These are phyloP conservation scores for Sechiopsis laciniata DNA, from an alignment of 306 rosid species.

Conservation along the genomic window DNA sequence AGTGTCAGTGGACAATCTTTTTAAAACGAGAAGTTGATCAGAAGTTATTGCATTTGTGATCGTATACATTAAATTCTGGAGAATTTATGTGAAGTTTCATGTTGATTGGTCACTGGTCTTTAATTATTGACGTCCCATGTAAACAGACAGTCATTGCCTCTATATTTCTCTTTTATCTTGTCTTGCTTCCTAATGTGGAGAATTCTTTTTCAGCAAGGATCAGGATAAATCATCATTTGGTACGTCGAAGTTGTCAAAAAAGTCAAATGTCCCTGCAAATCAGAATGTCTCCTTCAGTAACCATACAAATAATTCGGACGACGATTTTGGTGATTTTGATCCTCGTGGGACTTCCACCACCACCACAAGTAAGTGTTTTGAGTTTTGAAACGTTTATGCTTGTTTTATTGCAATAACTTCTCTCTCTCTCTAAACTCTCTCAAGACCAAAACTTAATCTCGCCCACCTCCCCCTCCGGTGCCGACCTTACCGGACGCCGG, in stretches of 20 bases:
- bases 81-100: neutral
- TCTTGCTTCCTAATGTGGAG: constrained; percentile 28
- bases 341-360: constrained; percentile 82
- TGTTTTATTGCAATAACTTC: too few species aligned
- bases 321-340: constrained; percentile 85
- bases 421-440: too few species aligned
- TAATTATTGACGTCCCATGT: neutral
- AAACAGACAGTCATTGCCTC: too few species aligned
- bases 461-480: too few species aligned
- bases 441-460: too few species aligned
- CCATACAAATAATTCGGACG: constrained; percentile 42
- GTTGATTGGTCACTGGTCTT: neutral
- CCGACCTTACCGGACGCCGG: too few species aligned
- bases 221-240: constrained; percentile 36
- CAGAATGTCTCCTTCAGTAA: constrained; percentile 42
- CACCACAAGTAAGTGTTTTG: constrained; percentile 49
- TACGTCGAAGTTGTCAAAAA: constrained; percentile 46
- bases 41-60: constrained; percentile 7
- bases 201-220: constrained; percentile 50
- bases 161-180: constrained; percentile 18
- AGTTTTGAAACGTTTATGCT: constrained; percentile 10
- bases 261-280: constrained; percentile 37
- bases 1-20: neutral
- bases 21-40: constrained; percentile 5
- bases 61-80: constrained; percentile 6